Base-by-base conservation (phyloP, 108 stramenopile genomes). In the Skeletonema marinoi region DNA sequence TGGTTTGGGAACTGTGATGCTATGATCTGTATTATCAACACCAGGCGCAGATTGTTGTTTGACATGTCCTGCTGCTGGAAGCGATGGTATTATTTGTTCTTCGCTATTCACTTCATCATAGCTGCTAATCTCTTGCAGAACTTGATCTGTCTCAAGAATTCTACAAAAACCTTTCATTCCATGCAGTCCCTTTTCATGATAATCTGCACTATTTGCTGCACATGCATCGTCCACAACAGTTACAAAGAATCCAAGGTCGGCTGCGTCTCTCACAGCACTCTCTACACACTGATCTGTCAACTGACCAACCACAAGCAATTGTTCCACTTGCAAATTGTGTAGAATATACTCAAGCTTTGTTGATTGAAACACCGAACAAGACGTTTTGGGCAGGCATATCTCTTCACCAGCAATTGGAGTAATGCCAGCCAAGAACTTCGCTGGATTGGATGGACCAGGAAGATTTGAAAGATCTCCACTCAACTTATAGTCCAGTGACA, bases 261-360 rank as follows among this genome's bases (percentile, higher is more conserved):
- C 92, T 14, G 89, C 92, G 81, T 90, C 87, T 39, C 92, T 84
- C 21, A 93, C 89, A 3, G 90, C 88, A 59, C 83, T 80, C 68
- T 91, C 88, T 12, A 93, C 89, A 77, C 90, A 93, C 65, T 93
- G 92, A 75, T 93, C 88, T 42, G 90, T 93, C 48, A 91, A 68
- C 66, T 93, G 92, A 14, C 92, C 92, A 33, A 69, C 71, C 9
- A 93, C 66, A 11, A 93, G 86, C 60, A 93, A 50, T 39, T 93
- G 92, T 56, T 88, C 86, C 3, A 93, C 63, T 50, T 72, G 41
- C 19, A 91, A 68, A 82, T 88, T 93, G 3, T 85, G 71, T 12
- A 93, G 65, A 29, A 93, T 70, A 59, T 88, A 88, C 63, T 89
- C 83, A 4, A 93, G 31, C 71, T 91, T 91, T 21, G 92, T 93